Evolutionary conservation across 1,139 yeast species (phyloP).

Genomic region (Kurtzmaniella quercitrusa): DNA sequence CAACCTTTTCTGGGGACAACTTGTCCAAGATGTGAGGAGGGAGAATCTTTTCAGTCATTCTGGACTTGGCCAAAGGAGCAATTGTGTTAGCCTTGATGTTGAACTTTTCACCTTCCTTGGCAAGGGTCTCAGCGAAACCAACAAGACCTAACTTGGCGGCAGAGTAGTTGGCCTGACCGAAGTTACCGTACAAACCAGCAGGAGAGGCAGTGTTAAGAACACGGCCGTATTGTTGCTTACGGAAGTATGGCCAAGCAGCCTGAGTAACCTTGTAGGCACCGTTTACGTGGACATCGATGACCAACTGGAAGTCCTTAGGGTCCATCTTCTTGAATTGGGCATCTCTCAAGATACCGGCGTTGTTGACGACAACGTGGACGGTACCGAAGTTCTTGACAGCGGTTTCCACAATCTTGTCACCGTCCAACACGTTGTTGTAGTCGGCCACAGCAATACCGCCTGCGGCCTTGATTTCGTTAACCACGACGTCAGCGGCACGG

Average conservation of each 20-base stretch:
- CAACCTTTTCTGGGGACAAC: constrained; percentile 82
- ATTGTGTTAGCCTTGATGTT: constrained; percentile 82
- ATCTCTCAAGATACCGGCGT: constrained; percentile 90
- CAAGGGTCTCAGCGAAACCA: constrained; percentile 90
- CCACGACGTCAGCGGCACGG: constrained; percentile 85
- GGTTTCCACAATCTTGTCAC: constrained; percentile 80
- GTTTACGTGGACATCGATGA: constrained; percentile 80
- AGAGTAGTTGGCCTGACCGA: constrained; percentile 94
- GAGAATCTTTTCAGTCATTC: constrained; percentile 90
- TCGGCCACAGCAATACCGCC: constrained; percentile 94
- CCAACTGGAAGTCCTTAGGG: constrained; percentile 73
- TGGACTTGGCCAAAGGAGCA: constrained; percentile 92
- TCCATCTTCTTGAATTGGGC: constrained; percentile 77
- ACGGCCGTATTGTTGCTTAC: constrained; percentile 82
- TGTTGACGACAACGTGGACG: constrained; percentile 84
- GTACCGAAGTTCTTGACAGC: constrained; percentile 87
- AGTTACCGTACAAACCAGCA: constrained; percentile 94
- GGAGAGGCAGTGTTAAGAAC: constrained; percentile 92
- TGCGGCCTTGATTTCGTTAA: constrained; percentile 66
- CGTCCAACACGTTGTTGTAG: constrained; percentile 86
- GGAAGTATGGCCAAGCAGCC: constrained; percentile 92
- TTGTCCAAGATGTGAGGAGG: constrained; percentile 82
- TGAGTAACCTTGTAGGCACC: constrained; percentile 84
- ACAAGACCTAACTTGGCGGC: constrained; percentile 90
- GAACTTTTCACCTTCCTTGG: constrained; percentile 86